Evolutionary conservation across 371 early-diverging fungal species (phyloP).

Genomic region (Syncephalastrum racemosum): DNA sequence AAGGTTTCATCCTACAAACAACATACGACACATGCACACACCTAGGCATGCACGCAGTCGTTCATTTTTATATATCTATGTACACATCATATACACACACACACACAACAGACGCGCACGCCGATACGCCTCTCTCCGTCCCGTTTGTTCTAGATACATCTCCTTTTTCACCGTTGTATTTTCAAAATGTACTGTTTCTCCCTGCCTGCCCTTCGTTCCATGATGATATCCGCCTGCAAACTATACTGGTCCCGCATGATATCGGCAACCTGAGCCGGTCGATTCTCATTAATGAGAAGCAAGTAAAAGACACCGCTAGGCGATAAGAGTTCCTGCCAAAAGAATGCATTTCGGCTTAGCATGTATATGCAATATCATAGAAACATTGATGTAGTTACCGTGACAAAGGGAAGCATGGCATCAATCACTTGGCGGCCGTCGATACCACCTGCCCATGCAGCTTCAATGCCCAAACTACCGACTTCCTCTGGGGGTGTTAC

Average conservation of each 20-base stretch:
- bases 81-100: no score
- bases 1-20: no score
- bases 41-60: no score
- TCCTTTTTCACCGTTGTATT: constrained; percentile 29
- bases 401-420: constrained; percentile 70
- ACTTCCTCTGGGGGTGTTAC: constrained; percentile 78
- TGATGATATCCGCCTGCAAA: constrained; percentile 42
- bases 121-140: no score
- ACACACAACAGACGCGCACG: no score
- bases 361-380: neutral
- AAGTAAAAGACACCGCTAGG: constrained; percentile 82
- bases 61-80: no score
- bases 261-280: constrained; percentile 78
- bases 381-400: constrained; percentile 32
- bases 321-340: constrained; percentile 61
- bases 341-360: neutral
- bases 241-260: constrained; percentile 44
- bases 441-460: constrained; percentile 94
- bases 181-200: constrained; percentile 59
- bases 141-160: neutral
- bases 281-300: constrained; percentile 87
- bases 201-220: constrained; percentile 58
- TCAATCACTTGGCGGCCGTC: constrained; percentile 93
- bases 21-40: no score
- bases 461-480: constrained; percentile 73